phyloP scores from a whole-genome alignment of 176 grass and related monocot genomes.

The Oryza rufipogon region DNA sequence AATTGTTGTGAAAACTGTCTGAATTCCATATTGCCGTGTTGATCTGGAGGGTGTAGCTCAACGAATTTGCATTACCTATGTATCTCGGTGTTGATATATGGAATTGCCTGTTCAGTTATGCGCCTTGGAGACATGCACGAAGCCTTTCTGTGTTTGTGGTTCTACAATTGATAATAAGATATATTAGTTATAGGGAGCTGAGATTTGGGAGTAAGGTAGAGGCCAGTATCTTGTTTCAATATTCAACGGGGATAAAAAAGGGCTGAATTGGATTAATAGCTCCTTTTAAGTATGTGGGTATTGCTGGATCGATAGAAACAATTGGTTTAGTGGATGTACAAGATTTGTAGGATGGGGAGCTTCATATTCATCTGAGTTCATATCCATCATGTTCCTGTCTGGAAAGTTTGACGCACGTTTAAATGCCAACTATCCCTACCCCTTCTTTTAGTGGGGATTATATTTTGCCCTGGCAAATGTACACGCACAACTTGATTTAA shows the following conservation, averaged over 20 bases:
- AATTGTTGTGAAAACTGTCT: neutral
- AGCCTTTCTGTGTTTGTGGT: neutral
- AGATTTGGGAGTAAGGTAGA: neutral
- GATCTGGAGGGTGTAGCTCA: neutral
- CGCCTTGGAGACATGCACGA: neutral
- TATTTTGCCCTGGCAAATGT: neutral
- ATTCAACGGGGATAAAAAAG: neutral
- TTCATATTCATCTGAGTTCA: neutral
- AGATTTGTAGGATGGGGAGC: neutral
- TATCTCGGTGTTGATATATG: neutral
- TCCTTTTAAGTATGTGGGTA: neutral
- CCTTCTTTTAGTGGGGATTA: neutral
- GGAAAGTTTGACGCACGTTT: neutral
- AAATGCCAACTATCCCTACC: neutral
- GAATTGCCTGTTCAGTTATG: neutral
- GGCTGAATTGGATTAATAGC: neutral
- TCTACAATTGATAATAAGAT: neutral
- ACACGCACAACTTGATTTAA: neutral
- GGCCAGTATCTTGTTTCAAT: neutral
- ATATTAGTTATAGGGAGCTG: neutral
- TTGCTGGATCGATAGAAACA: neutral
- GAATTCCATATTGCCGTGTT: neutral
- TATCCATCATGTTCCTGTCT: neutral
- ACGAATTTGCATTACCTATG: neutral
- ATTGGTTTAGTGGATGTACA: neutral